Evolutionary conservation across 2,329 filamentous ascomycete genomes (phyloP), one percentile per base, ranked within the genome.

Genomic region (Sordariomycetes sp.): DNA sequence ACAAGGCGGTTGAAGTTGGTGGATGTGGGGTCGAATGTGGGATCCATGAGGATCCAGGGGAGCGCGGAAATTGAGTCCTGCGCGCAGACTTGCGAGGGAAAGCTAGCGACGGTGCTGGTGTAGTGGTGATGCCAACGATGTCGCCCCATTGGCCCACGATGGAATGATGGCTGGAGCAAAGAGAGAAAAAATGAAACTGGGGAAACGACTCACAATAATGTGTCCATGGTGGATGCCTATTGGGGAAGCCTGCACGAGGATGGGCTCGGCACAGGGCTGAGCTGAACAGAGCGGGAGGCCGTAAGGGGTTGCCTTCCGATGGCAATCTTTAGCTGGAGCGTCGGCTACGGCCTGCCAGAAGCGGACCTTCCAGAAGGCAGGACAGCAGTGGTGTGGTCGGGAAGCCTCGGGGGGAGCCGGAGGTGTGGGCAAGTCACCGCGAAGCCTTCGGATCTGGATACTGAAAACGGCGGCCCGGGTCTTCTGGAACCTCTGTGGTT

Each of bases 141-240:
- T 22, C 10, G 15, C n/a, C 54, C 54, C 42, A 56, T 56, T 56
- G 54, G 28, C 54, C 24, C 8, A n/a, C 42, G 42, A 36, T n/a
- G 42, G 25, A 34, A 50, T n/a, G 17, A 35, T 20, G 42, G 51
- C 25, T 51, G 42, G 15, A 15, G 10, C 20, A 10, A 22, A n/a
- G 45, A 20, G 53, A 42, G 17, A 28, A 36, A 32, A 22, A 52
- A 32, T 15, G 24, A 50, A 20, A 20, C 1, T 3, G 25, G 20
- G 42, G 20, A 48, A 34, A 35, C 20, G 36, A 57, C 61, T 57
- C 52, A 62, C 61, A 62, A 59, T 39, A 62, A 59, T 13, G 61
- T 62, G 53, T 62, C 61, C 61, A 62, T 62, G 36, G 34, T 52
- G 32, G 34, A 52, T 15, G 17, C 39, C 17, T 15, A 17, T n/a